Evolutionary conservation across 768 basidiomycete genomes (phyloP).

Genomic region (Tremella yokohamensis): DNA sequence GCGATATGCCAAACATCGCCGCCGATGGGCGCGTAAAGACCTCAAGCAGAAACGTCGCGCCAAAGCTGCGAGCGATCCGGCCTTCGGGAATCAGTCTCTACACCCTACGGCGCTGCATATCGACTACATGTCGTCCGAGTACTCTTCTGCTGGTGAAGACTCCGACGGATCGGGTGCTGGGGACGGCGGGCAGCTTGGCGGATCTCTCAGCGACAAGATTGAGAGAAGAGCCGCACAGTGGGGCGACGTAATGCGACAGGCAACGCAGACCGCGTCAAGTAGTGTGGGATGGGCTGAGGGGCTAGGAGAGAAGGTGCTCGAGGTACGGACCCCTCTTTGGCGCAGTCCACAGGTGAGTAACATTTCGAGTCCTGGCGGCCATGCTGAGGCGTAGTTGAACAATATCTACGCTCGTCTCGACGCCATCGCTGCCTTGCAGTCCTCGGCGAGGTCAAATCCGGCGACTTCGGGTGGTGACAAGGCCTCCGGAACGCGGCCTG

Average conservation of each 20-base stretch:
- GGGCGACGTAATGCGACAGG: constrained; percentile 4
- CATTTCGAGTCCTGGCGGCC: not conserved
- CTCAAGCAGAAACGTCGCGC: constrained; percentile 46
- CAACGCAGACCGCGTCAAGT: constrained; percentile 4
- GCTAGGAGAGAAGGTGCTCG: constrained; percentile 43
- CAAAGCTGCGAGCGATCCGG: constrained; percentile 28
- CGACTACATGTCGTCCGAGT: constrained; percentile 50
- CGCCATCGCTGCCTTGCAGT: constrained; percentile 20
- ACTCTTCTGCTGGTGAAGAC: constrained; percentile 44
- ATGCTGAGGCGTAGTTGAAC: constrained; percentile 27
- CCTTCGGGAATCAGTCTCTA: constrained; percentile 12
- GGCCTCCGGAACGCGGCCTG: constrained; percentile 8
- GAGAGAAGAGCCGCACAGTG: constrained; percentile 11
- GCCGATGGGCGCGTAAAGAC: constrained; percentile 50
- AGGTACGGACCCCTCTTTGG: constrained; percentile 48
- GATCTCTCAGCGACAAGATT: not conserved
- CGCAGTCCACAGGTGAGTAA: constrained; percentile 38
- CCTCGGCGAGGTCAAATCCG: constrained; percentile 9
- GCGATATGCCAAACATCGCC: constrained; percentile 38
- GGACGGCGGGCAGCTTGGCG: not conserved
- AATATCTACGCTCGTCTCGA: constrained; percentile 33
- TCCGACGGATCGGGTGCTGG: constrained; percentile 9
- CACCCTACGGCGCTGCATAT: constrained; percentile 33
- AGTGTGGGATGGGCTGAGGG: constrained; percentile 33
- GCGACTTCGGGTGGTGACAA: not conserved